phyloP scores from a whole-genome alignment of 495 filamentous ascomycete species.

The Pyrenula aspistea region DNA sequence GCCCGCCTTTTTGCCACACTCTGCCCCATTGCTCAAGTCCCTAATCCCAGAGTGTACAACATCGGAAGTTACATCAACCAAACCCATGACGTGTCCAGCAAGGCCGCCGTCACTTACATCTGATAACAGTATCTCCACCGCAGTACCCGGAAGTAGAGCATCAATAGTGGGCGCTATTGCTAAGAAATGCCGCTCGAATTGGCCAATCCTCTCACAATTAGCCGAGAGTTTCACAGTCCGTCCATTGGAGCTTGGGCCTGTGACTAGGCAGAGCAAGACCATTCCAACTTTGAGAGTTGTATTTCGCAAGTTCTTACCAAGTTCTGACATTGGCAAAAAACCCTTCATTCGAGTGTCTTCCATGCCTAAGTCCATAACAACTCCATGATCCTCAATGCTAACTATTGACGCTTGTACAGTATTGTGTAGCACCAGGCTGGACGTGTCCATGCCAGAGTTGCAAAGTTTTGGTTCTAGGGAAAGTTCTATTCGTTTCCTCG shows the following conservation, averaged over 20 bases:
- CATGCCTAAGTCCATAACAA: slow-evolving; percentile 85
- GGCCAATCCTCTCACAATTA: slow-evolving; percentile 49
- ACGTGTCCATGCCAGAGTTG: slow-evolving; percentile 59
- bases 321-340: slow-evolving; percentile 83
- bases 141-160: slow-evolving; percentile 80
- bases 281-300: slow-evolving; percentile 61
- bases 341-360: slow-evolving; percentile 53
- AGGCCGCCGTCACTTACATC: slow-evolving; percentile 50
- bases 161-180: slow-evolving; percentile 72
- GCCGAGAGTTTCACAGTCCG: slow-evolving; percentile 82
- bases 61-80: slow-evolving; percentile 80
- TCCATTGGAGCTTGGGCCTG: slow-evolving; percentile 59
- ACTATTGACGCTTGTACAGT: slow-evolving; percentile 77
- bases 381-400: slow-evolving; percentile 89
- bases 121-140: slow-evolving; percentile 73
- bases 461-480: slow-evolving; percentile 63
- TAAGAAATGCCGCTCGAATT: slow-evolving; percentile 61
- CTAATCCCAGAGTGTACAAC: slow-evolving; percentile 71
- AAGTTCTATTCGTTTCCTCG: slow-evolving; percentile 71
- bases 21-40: slow-evolving; percentile 49
- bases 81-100: slow-evolving; percentile 83
- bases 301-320: slow-evolving; percentile 46
- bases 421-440: slow-evolving; percentile 56
- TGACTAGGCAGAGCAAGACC: slow-evolving; percentile 73
- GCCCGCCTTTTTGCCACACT: slow-evolving; percentile 64